Base-by-base conservation (phyloP, 1,139 yeast species). In the Hansenula sp. region DNA sequence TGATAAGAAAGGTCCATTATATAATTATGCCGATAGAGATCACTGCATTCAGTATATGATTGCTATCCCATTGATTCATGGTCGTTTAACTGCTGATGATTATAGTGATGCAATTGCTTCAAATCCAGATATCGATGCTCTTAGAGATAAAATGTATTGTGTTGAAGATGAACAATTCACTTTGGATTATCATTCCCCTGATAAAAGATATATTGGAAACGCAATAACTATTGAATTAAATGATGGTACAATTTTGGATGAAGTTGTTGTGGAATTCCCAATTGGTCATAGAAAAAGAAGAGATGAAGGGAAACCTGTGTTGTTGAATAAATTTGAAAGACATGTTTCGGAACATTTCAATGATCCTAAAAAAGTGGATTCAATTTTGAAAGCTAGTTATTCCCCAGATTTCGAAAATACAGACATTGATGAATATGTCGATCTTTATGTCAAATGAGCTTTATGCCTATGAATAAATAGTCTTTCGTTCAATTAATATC, bases 1-100 rank as follows among this genome's bases (percentile, higher is more conserved):
- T 48, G 80, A 77, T 61, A 77, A 77, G 62, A 64, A 63, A 49
- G 84, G 83, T 7, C 81, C 82, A 21, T 62, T 77, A 43, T 70
- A 77, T 65, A 78, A 78, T 64, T 78, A 77, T 53, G 83, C 84
- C 30, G 84, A 77, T 60, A 69, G 83, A 50, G 83, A 78, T 55
- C 84, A 77, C 59, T 77, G 83, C 59, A 74, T 78, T 48, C 84
- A 77, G 57, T 78, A 77, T 62, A 77, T 78, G 82, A 71, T 72
- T 39, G 83, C 83, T 21, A 58, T 77, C 36, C 81, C 83, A 33
- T 60, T 77, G 50, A 68, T 78, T 45, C 65, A 69, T 53, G 83
- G 83, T 38, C 69, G 77, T 43, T 62, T 77, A 41, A 74, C 79
- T 32, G 82, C 82, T 9, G 78, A 74, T 51, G 81, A 77, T 59